Conservation (phyloP, 2,329 filamentous ascomycete species). For the Diaporthe australafricana region DNA sequence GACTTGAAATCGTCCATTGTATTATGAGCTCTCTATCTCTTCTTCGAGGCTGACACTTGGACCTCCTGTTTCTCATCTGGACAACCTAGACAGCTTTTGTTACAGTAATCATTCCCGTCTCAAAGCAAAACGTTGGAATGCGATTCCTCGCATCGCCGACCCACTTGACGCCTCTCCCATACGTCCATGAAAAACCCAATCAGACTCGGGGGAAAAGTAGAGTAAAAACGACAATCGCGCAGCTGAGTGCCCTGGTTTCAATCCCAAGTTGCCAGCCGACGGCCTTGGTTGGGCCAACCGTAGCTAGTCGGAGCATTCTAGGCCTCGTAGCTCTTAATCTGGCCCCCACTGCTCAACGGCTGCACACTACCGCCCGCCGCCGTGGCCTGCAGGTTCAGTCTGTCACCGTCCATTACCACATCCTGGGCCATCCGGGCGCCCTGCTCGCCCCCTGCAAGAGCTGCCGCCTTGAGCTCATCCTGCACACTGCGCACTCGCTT, state of each 20-base stretch:
- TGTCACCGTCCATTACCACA: conserved; percentile 59
- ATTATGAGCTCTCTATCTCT: conserved; percentile 28
- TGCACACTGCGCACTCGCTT: conserved; percentile 87
- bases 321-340: conserved; percentile 69
- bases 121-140: conserved; percentile 18
- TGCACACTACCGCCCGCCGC: conserved; percentile 59
- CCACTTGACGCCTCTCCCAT: conserved; percentile 33
- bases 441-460: conserved; percentile 60
- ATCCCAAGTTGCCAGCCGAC: neutral
- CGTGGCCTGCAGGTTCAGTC: conserved; percentile 64
- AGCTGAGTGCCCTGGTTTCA: neutral
- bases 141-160: conserved; percentile 26
- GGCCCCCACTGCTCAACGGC: conserved; percentile 65
- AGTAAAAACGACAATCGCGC: conserved; percentile 6
- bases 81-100: conserved; percentile 18
- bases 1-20: conserved; percentile 13
- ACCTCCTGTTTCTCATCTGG: conserved; percentile 21
- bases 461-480: conserved; percentile 73
- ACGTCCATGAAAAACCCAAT: conserved; percentile 32
- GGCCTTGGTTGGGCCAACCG: neutral
- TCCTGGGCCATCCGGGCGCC: conserved; percentile 61
- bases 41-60: conserved; percentile 8
- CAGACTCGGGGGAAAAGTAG: conserved; percentile 1
- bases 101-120: conserved; percentile 27
- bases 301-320: conserved; percentile 44